phyloP scores from a whole-genome alignment of 148 eudicot species.

The Vaccinium myrtillus region DNA sequence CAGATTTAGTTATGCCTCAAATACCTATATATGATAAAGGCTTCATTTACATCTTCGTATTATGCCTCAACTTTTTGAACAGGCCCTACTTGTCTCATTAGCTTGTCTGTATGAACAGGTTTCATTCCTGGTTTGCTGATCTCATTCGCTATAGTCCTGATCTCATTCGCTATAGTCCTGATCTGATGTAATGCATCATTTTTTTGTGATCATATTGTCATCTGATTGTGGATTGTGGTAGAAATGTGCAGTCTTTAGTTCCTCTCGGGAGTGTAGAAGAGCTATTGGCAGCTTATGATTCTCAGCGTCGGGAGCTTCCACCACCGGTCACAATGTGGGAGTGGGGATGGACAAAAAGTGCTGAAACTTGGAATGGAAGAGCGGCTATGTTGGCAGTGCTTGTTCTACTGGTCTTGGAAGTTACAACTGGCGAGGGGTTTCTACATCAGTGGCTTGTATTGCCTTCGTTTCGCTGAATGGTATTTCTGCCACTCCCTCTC shows the following conservation, averaged over 20 bases:
- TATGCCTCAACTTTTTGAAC: neutral
- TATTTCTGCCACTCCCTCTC: neutral
- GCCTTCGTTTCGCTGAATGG: constrained; percentile 46
- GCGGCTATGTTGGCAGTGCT: constrained; percentile 96
- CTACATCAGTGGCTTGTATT: constrained; percentile 92
- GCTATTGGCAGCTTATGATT: constrained; percentile 84
- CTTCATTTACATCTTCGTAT: neutral
- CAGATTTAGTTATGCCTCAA: neutral
- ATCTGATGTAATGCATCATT: neutral
- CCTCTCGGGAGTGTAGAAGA: constrained; percentile 99
- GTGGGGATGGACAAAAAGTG: constrained; percentile 98
- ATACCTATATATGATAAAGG: neutral
- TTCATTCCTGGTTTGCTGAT: neutral
- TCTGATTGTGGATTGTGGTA: constrained; percentile 6
- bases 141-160: too few species aligned
- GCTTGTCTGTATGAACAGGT: neutral
- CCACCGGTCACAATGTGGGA: constrained; percentile 89
- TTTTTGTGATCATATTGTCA: neutral
- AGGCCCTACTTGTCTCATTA: neutral
- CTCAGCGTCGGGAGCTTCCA: constrained; percentile 88
- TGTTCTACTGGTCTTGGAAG: constrained; percentile 71
- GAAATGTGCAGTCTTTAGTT: constrained; percentile 73
- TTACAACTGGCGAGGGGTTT: constrained; percentile 86
- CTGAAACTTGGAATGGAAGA: constrained; percentile 99
- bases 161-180: too few species aligned